Base-by-base conservation (phyloP, 345 rosid species). In the Limnanthes douglasii region DNA sequence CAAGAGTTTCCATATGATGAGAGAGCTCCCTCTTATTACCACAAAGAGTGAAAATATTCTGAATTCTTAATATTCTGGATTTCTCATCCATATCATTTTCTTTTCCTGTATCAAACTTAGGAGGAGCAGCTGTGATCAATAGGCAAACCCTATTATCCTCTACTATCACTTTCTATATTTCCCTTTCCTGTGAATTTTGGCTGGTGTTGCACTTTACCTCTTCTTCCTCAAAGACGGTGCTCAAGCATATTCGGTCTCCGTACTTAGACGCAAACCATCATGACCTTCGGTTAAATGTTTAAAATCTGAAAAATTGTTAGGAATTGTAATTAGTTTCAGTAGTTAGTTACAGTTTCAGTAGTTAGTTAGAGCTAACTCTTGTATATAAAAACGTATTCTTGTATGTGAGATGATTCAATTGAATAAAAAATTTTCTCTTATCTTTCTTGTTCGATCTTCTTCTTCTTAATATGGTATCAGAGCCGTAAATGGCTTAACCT, bases 171-270 rank as follows among this genome's bases (percentile, higher is more conserved):
- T 78, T 78, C 59, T 68, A 77, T 40, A 68, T 74, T 56, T 59
- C 69, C 28, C 74, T 76, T 36, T 70, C 75, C 12, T 64, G 69
- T 3, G 6, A 16, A 8, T 31, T 54, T 26, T 41, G 44, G n/a
- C 22, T 48, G 45, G 16, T 29, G 54, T n/a, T 46, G 54, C 15
- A 60, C 65, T 45, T n/a, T 25, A 34, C 41, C 50, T 70, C 90
- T 48, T 73, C 84, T 30, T 70, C 84, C 61, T 78, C 90, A 25
- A 44, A 71, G 2, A 78, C 90, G n/a, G 90, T 78, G 64, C 70
- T 74, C 43, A 78, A 36, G 45, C 61, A 41, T 14, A 43, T 48
- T 43, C 56, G 66, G 5, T 62, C 66, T 19, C 75, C 54, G 33
- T 44, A 67, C 23, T 24, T 61, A 10, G 60, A 20, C 10, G 39